Conservation (phyloP, 352 stramenopile genomes). For the Phytophthora syringae region DNA sequence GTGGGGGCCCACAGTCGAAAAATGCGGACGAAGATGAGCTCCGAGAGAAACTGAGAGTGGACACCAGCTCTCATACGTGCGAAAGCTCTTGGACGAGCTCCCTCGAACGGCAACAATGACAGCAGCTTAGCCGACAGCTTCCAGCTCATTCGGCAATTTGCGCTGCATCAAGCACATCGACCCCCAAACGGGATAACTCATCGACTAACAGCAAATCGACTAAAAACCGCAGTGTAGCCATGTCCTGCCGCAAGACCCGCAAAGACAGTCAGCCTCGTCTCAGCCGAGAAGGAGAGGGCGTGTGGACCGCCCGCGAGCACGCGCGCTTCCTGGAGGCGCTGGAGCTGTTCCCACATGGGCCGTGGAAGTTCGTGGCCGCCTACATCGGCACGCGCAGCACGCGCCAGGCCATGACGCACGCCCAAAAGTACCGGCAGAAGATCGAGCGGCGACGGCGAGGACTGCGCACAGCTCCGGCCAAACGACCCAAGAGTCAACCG, state of each 20-base stretch:
- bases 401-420: constrained; percentile 53
- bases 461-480: constrained; percentile 14
- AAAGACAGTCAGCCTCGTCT: constrained; percentile 31
- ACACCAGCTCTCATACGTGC: constrained; percentile 21
- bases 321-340: constrained; percentile 55
- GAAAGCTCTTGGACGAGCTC: constrained; percentile 9
- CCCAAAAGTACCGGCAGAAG: constrained; percentile 57
- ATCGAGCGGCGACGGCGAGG: constrained; percentile 44
- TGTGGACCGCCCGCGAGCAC: constrained; percentile 52
- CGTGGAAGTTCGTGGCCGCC: constrained; percentile 58
- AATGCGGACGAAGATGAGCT: constrained; percentile 12
- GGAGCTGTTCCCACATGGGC: constrained; percentile 52
- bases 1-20: neutral
- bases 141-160: constrained; percentile 23
- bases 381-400: constrained; percentile 55
- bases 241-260: constrained; percentile 7
- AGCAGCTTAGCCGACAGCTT: neutral
- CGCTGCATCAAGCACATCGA: constrained; percentile 6
- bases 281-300: constrained; percentile 42
- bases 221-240: constrained; percentile 12
- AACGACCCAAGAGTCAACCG: neutral
- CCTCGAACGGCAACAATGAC: neutral
- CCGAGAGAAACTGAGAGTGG: constrained; percentile 11
- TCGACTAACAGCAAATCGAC: neutral
- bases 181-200: neutral